Base-by-base conservation (phyloP, 805 yeast genomes). In the Lachancea waltii region DNA sequence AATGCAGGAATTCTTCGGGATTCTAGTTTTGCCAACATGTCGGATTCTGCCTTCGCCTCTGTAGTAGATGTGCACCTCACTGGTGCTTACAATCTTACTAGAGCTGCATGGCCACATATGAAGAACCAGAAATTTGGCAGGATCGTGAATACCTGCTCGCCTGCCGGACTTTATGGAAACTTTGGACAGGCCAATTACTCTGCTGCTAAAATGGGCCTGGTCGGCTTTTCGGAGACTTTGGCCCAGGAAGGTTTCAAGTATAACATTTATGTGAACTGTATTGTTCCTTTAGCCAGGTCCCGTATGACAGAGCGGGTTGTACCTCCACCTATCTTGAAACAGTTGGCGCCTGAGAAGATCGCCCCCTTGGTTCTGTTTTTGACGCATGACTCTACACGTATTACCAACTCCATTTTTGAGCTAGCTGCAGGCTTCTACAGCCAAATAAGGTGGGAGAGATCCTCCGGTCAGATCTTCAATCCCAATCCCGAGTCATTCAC, bases 151-250 rank as follows among this genome's bases (percentile, higher is more conserved):
- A 89, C 97, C n/a, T 79, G 95, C 19, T 87, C 96, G 3, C 96
- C 97, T 3, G 97, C 97, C 24, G 98, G 98, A 16, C 71, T 90
- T 48, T 90, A 82, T 60, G 98, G 98, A 45, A 87, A 87, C 66
- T 90, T 89, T 65, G 98, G 98, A 35, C 98, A 90, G 67, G 77
- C 95, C 28, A 90, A 90, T 67, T 90, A 90, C 65, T 79, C 96
- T 1, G 89, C 95, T 20, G 97, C 96, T 16, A 90, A 90, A 63
- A 68, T 84, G 45, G 97, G 85, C 13, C 68, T 87, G 37, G 84
- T 90, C 40, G 97, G 97, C 8, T 77, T 90, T 51, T 82, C 95
- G 33, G 96, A 90, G 64, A 87, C 97, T 7, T 74, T 89, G 56
- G 95, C 97, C 18, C 89, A 86, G 66, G 98, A 90, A 65, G 98